These are phyloP conservation scores for Mytilinidion resinicola DNA, from an alignment of 495 filamentous ascomycete species.

Conservation along the genomic window DNA sequence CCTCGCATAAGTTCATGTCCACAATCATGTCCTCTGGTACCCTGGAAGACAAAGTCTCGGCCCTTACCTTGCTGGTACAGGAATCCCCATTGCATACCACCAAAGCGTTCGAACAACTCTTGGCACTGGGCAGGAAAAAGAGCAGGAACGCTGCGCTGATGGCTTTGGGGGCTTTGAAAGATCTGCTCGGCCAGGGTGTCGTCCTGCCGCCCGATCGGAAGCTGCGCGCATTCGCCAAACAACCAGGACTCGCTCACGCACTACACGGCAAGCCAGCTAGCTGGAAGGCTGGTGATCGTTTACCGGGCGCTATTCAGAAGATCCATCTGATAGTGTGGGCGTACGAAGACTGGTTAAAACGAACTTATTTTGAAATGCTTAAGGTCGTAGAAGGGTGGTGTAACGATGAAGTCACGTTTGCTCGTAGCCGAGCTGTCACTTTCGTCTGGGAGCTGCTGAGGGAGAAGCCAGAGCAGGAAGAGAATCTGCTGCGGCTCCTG, in stretches of 20 bases:
- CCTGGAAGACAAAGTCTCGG: conserved; percentile 92
- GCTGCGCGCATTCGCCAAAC: conserved; percentile 68
- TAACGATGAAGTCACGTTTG: conserved; percentile 88
- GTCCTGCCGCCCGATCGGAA: conserved; percentile 77
- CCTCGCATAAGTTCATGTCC: conserved; percentile 86
- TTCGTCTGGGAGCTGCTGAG: conserved; percentile 84
- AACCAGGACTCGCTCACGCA: conserved; percentile 65
- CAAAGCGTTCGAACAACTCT: conserved; percentile 76
- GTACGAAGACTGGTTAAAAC: conserved; percentile 92
- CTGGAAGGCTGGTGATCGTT: conserved; percentile 59
- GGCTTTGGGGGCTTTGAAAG: conserved; percentile 83
- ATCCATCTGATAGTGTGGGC: conserved; percentile 81
- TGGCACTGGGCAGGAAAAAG: conserved; percentile 75
- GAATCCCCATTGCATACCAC: conserved; percentile 91
- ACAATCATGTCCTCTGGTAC: conserved; percentile 97
- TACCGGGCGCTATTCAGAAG: conserved; percentile 65
- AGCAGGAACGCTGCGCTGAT: conserved; percentile 91
- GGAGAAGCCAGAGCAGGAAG: conserved; percentile 95
- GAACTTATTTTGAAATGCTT: conserved; percentile 81
- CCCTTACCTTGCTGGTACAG: conserved; percentile 85
- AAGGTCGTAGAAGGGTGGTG: conserved; percentile 87
- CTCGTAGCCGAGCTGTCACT: conserved; percentile 74
- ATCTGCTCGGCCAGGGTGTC: conserved; percentile 82
- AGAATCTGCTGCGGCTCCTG: conserved; percentile 81
- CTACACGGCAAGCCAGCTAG: conserved; percentile 51